Base-by-base conservation (phyloP, 768 basidiomycete species). In the Boletus reticulatus region DNA sequence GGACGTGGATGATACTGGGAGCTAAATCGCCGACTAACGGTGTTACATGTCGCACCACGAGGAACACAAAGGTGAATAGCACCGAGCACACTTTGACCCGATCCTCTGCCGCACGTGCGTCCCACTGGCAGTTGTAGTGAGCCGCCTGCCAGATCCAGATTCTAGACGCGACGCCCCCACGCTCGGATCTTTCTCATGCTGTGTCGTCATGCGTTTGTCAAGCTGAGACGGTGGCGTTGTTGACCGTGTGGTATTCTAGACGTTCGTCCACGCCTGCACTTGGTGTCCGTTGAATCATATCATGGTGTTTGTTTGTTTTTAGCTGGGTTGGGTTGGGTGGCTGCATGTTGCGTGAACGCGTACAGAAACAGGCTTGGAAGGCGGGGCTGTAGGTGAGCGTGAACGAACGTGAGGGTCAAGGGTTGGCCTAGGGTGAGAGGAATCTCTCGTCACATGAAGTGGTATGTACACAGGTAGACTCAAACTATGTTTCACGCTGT, bases 161-260 rank as follows among this genome's bases (percentile, higher is more conserved):
- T 24, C 24, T 8, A 29, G 29, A 29, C 29, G 8, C 29, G 29
- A 29, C 8, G 29, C 9, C 29, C 29, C 29, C 48, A 45, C 39
- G 42, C 24, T 19, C 49, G 62, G 62, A 56, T 64, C 58, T 48
- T 41, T 29, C 29, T 29, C 29, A 29, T 29, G 37, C 43, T 47
- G 41, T 32, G 47, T 36, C 42, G 14, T 41, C 44, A 48, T 19
- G 17, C 20, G 38, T 45, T 29, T 20, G 6, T 39, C 36, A n/a
- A 10, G 22, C 36, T 52, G 59, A 50, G 36, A 57, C 12, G 16
- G 45, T 50, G 56, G 46, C 61, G 52, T 46, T 5, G 38, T 31
- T 4, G 49, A 29, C 38, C 7, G 36, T 27, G 8, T 44, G 45
- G 44, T 51, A 50, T 50, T 32, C 27, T 46, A 45, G 46, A 39